Evolutionary conservation across 208 protist species (phyloP), one percentile per base, ranked within the genome.

Genomic region (Acanthamoeba triangularis): DNA sequence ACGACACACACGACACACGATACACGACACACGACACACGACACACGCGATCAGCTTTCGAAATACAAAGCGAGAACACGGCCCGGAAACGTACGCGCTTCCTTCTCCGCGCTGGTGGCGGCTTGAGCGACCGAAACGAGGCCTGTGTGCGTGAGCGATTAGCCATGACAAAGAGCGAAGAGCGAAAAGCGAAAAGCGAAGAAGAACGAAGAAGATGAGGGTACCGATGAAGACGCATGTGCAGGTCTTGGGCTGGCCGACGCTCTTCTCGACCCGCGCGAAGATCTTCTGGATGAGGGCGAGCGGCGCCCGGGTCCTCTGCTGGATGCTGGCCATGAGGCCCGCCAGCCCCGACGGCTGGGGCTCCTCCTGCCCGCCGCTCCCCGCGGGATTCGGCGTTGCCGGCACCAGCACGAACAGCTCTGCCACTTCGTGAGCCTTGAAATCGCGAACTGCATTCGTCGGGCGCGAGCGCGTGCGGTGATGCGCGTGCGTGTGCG

Each of bases 161-260:
- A 7, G 52, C 11, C 16, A 59, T 59, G 7, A 18, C 52, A 59
- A 16, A 63, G 23, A 63, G 23, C 49, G 49, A 52, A 11, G 49
- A 52, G 49, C 4, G 49, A 52, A 52, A 52, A 4, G 49, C 49
- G 49, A 7, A 63, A 63, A 4, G 23, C 23, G 59, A 63, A 23
- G 10, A 63, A 3, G 11, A 63, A 5, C 23, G 59, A 16, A 63
- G 59, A 16, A 63, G 59, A 3, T 25, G 59, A 7, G 59, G 11
- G 59, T 5, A 78, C 69, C 69, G 69, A 78, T 78, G 69, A 78
- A 44, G 35, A 78, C 10, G 69, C 69, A 78, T 3, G 69, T 44
- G 33, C 28, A 78, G 69, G 69, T 78, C 33, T 44, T 33, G 35
- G 11, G 69, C 69, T 78, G 11, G 33, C 69, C 69, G 11, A 78